A percentile compares a stretch with the other conserved stretches of the same genome.
These are phyloP conservation scores for Neurospora tetraspora DNA, from an alignment of 495 filamentous ascomycete species.

Conservation along the genomic window DNA sequence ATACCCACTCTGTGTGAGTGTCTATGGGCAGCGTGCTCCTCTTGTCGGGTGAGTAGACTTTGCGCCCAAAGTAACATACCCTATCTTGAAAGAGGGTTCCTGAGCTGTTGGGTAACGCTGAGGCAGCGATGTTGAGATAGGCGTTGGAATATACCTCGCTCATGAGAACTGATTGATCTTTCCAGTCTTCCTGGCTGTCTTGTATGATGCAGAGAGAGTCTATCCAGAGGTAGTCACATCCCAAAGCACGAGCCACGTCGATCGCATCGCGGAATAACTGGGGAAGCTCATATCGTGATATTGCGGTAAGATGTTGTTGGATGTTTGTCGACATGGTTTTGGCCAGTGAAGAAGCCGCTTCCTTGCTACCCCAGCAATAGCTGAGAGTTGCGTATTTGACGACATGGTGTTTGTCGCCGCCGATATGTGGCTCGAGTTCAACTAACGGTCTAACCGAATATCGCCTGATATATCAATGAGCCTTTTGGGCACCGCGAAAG, in stretches of 20 bases:
- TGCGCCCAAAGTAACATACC: neutral
- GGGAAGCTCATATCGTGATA: neutral
- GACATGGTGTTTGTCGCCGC: neutral
- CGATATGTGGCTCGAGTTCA: neutral
- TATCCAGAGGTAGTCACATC: neutral
- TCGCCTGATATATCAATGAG: neutral
- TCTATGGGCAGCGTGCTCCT: neutral
- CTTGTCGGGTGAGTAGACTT: neutral
- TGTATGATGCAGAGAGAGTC: neutral
- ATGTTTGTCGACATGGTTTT: neutral
- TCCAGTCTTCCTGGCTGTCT: neutral
- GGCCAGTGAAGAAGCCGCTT: neutral
- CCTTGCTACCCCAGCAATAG: neutral
- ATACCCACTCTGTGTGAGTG: neutral
- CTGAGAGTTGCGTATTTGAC: slow-evolving; percentile 2
- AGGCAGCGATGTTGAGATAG: neutral
- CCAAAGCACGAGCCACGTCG: neutral
- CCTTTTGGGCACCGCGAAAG: neutral
- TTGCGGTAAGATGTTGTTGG: neutral
- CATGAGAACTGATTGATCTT: neutral
- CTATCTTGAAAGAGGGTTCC: neutral
- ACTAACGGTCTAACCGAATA: neutral
- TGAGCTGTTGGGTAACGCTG: neutral
- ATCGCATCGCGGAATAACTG: neutral
- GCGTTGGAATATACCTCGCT: neutral